phyloP scores from a whole-genome alignment of 495 filamentous ascomycete genomes.

The Rhizodiscina lignyota region DNA sequence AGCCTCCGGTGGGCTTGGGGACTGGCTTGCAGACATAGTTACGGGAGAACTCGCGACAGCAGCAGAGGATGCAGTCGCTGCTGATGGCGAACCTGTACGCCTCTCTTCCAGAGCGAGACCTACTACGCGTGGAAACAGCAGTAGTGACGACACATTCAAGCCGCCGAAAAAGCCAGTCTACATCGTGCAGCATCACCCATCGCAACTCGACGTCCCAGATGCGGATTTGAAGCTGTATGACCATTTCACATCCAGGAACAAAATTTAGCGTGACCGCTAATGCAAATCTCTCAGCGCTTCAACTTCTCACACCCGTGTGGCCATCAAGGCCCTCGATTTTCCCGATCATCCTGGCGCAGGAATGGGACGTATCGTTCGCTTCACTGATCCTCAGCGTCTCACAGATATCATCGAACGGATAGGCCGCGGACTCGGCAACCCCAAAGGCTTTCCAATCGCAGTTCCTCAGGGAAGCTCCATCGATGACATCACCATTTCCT shows the following conservation, averaged over 20 bases:
- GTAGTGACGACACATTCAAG: slow-evolving; percentile 9
- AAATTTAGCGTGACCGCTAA: slow-evolving; percentile 3
- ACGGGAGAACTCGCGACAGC: slow-evolving; percentile 29
- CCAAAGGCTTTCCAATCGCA: slow-evolving; percentile 48
- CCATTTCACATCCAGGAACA: not conserved
- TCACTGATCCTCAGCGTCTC: slow-evolving; percentile 39
- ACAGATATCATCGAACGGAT: slow-evolving; percentile 46
- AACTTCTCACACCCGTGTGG: slow-evolving; percentile 30
- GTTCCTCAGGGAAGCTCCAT: slow-evolving; percentile 41
- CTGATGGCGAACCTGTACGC: slow-evolving; percentile 1
- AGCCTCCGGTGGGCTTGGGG: slow-evolving; percentile 68
- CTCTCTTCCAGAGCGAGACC: slow-evolving; percentile 6
- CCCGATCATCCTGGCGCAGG: slow-evolving; percentile 51
- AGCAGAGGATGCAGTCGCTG: not conserved
- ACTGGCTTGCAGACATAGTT: slow-evolving; percentile 88
- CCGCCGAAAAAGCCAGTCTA: slow-evolving; percentile 15
- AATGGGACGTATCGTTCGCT: slow-evolving; percentile 58
- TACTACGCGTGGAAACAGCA: slow-evolving; percentile 21
- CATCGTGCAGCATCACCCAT: slow-evolving; percentile 23
- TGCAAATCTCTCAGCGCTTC: slow-evolving; percentile 2
- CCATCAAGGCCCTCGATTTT: slow-evolving; percentile 34
- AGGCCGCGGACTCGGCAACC: slow-evolving; percentile 39
- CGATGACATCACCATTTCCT: slow-evolving; percentile 37
- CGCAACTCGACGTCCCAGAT: slow-evolving; percentile 12
- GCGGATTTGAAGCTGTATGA: slow-evolving; percentile 13